Conservation (phyloP, 2,329 filamentous ascomycete species). For the Claviceps sorghi region DNA sequence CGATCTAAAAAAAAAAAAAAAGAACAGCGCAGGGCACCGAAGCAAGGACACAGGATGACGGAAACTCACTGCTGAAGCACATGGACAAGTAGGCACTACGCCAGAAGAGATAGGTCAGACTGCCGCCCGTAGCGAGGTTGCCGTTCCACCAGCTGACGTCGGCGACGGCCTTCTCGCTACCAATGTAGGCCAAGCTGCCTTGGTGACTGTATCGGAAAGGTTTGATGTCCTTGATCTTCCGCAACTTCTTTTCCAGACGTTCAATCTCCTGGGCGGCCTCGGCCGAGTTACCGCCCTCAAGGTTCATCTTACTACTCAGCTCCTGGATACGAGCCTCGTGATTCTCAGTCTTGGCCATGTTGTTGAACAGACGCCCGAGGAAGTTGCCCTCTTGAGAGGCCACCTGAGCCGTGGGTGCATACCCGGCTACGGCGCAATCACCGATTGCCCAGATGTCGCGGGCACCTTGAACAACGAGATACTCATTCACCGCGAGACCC, state of each 20-base stretch:
- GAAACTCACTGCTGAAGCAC: slow-evolving; percentile 93
- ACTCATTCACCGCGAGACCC: slow-evolving; percentile 94
- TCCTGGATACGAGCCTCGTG: slow-evolving; percentile 63
- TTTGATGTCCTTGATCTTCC: slow-evolving; percentile 84
- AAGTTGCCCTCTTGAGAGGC: slow-evolving; percentile 91
- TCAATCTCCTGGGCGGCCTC: slow-evolving; percentile 64
- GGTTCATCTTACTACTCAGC: slow-evolving; percentile 48
- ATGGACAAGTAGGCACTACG: slow-evolving; percentile 95
- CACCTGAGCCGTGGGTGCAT: slow-evolving; percentile 94
- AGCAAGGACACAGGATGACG: neutral
- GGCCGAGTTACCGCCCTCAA: slow-evolving; percentile 50
- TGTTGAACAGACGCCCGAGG: slow-evolving; percentile 92
- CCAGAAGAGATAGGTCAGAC: slow-evolving; percentile 97
- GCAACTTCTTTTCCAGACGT: slow-evolving; percentile 69
- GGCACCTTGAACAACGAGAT: slow-evolving; percentile 91
- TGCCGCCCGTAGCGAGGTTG: slow-evolving; percentile 86
- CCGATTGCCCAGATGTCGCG: slow-evolving; percentile 97
- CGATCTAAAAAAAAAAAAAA: too few relatives aligned
- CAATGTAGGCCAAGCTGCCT: slow-evolving; percentile 93
- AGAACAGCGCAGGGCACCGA: neutral
- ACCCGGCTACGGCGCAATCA: slow-evolving; percentile 94
- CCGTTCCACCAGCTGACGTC: slow-evolving; percentile 96
- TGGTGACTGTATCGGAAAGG: slow-evolving; percentile 99
- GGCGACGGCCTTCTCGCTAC: slow-evolving; percentile 91
- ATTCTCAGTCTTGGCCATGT: slow-evolving; percentile 86